A percentile compares a stretch with the other conserved stretches of the same genome.
Evolutionary conservation across 1,139 yeast species (phyloP).

Genomic region (Schizosaccharomyces versatilis): DNA sequence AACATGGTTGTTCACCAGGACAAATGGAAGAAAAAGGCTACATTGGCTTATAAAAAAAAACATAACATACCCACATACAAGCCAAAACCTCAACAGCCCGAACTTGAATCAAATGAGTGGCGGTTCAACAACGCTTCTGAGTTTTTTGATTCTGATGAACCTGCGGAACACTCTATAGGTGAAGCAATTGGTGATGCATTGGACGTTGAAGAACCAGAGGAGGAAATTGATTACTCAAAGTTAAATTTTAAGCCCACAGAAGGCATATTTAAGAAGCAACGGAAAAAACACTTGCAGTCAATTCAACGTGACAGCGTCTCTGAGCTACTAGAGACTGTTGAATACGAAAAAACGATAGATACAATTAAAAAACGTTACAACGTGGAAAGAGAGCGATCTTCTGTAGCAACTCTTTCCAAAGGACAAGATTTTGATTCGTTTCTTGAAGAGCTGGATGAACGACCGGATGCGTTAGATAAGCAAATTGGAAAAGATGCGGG

Average conservation of each 20-base stretch:
- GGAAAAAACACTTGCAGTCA: neutral
- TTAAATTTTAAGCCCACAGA: neutral
- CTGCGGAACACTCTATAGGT: neutral
- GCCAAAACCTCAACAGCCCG: neutral
- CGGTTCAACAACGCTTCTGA: neutral
- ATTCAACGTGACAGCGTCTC: neutral
- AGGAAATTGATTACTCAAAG: neutral
- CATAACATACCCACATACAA: neutral
- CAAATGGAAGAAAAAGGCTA: slow-evolving; percentile 3
- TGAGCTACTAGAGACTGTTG: neutral
- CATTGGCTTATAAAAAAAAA: neutral
- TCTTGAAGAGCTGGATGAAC: neutral
- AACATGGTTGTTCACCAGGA: slow-evolving; percentile 3
- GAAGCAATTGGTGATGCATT: neutral
- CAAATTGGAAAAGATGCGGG: too few species aligned
- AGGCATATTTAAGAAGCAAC: neutral
- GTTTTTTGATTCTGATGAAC: neutral
- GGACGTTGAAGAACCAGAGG: neutral
- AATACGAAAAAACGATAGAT: neutral
- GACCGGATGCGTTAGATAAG: too few species aligned
- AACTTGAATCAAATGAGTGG: neutral
- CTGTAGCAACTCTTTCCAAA: neutral
- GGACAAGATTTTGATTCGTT: neutral
- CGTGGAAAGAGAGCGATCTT: neutral
- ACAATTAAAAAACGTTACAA: neutral